Evolutionary conservation across 2,329 filamentous ascomycete genomes (phyloP), one percentile per base, ranked within the genome.

Genomic region (Fusarium illudens): DNA sequence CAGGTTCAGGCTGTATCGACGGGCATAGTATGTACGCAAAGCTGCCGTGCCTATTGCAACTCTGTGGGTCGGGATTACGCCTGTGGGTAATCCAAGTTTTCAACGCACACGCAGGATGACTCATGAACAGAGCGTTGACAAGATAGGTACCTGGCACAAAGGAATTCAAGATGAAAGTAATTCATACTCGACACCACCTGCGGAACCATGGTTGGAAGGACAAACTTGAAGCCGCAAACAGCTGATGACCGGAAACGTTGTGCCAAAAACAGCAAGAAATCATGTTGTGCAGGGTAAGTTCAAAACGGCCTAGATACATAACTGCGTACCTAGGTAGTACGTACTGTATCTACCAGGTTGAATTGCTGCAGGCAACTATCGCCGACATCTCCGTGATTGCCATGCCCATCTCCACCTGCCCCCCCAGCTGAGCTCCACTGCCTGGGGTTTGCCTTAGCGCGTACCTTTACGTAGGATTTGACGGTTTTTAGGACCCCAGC

Each of bases 401-500:
- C 52, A 15, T 30, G 33, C 15, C 42, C 51, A 50, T 58, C 30
- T 60, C 55, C 29, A 60, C 34, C 20, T 59, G 61, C 54, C 25
- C 66, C 64, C 63, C 66, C 15, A 67, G 42, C 42, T 46, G 42
- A 27, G 42, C 39, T n/a, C n/a, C n/a, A n/a, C n/a, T 62, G 37
- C 22, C 36, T 66, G 50, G 51, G 62, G 34, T 59, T 56, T 60
- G 62, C 50, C 32, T 50, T 58, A 58, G 44, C 54, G 42, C 20
- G 32, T 25, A 48, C 22, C 33, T 33, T 49, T 46, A 53, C 27
- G 58, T 59, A 56, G 65, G 34, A 62, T 62, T 62, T 51, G 64
- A 50, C 34, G 53, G 58, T 58, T 58, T 66, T 30, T 58, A 58
- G 65, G 48, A 54, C 53, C 53, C 48, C 39, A 70, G 66, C 66